Conservation (phyloP, 2,329 filamentous ascomycete species). For the Ceratocystis diversiconidia region DNA sequence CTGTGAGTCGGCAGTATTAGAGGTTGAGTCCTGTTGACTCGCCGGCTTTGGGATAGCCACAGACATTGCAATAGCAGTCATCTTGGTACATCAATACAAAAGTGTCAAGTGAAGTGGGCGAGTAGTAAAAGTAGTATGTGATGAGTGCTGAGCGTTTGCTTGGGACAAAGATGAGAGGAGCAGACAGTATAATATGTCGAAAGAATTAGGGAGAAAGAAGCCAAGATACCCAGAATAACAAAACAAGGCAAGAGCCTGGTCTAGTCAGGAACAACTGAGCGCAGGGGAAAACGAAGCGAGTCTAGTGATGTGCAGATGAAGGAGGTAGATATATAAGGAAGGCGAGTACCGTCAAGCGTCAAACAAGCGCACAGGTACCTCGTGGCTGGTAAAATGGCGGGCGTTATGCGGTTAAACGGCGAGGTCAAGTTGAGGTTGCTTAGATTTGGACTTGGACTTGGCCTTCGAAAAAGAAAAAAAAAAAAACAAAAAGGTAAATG, state of each 20-base stretch:
- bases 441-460: neutral
- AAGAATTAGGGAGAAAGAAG: neutral
- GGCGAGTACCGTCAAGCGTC: neutral
- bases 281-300: neutral
- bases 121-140: neutral
- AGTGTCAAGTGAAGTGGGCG: neutral
- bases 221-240: neutral
- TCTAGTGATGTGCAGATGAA: neutral
- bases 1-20: neutral
- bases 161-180: neutral
- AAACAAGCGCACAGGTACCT: neutral
- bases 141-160: neutral
- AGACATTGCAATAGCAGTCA: slow-evolving; percentile 15
- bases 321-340: neutral
- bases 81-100: neutral
- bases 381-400: neutral
- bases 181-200: neutral
- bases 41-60: slow-evolving; percentile 12
- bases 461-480: neutral
- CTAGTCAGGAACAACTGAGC: neutral
- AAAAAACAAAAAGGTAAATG: neutral
- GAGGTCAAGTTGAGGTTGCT: neutral
- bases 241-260: neutral
- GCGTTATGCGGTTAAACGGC: neutral
- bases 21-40: neutral